Evolutionary conservation across 176 grass and related monocot genomes (phyloP).

Genomic region (Areca catechu): DNA sequence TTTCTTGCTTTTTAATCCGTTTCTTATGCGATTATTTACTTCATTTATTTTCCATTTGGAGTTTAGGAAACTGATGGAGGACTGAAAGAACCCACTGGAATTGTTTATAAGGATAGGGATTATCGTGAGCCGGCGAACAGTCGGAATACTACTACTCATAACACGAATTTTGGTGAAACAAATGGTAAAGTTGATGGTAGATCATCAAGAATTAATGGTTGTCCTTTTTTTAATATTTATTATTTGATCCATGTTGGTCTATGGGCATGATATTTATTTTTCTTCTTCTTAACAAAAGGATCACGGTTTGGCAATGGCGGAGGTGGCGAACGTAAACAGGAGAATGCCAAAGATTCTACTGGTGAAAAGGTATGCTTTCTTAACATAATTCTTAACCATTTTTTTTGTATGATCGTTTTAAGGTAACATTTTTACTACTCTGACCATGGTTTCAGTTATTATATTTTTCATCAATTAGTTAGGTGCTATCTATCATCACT

Average conservation of each 20-base stretch:
- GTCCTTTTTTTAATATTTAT: background rate
- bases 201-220: background rate
- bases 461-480: too few relatives aligned
- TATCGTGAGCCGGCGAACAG: background rate
- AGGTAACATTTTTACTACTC: too few relatives aligned
- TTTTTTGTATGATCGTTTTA: too few relatives aligned
- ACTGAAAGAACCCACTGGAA: conserved; percentile 7
- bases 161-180: background rate
- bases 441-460: too few relatives aligned
- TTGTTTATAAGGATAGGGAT: conserved; percentile 6
- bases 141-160: background rate
- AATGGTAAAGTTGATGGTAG: background rate
- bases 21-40: too few relatives aligned
- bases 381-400: background rate
- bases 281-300: background rate
- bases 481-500: too few relatives aligned
- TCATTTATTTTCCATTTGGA: background rate
- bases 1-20: too few relatives aligned
- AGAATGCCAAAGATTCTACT: background rate
- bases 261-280: background rate
- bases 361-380: conserved; percentile 2
- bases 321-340: background rate
- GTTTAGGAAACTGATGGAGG: conserved; percentile 10
- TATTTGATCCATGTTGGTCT: background rate
- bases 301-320: background rate